These are phyloP conservation scores for Coemansia sp. DNA, from an alignment of 192 early-diverging fungal species.

Conservation along the genomic window DNA sequence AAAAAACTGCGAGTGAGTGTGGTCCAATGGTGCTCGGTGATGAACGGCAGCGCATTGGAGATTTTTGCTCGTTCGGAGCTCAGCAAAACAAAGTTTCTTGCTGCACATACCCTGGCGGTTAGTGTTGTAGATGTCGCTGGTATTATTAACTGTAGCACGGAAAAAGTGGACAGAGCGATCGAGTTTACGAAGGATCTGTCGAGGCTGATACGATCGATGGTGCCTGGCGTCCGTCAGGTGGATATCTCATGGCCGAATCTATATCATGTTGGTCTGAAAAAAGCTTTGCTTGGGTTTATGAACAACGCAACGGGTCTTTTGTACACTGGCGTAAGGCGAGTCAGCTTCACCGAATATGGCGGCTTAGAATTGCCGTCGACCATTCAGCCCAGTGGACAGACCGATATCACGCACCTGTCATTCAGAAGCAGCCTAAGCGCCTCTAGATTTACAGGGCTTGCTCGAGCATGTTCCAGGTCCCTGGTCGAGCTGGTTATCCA, in stretches of 20 bases:
- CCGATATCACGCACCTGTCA: background rate
- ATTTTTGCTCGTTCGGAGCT: background rate
- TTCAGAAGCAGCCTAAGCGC: slow-evolving; percentile 1
- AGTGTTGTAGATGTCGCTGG: background rate
- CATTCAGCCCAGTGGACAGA: background rate
- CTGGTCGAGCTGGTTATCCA: background rate
- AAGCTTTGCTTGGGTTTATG: background rate
- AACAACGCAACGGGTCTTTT: background rate
- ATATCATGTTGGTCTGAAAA: slow-evolving; percentile 1
- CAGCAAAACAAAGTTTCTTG: background rate
- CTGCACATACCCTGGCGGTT: background rate
- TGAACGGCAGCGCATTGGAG: background rate
- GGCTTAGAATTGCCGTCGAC: background rate
- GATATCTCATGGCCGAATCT: slow-evolving; percentile 4
- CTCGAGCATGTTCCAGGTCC: background rate
- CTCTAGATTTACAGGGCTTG: background rate
- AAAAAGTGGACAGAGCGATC: background rate
- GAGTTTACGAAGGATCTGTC: background rate
- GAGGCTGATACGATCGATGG: background rate
- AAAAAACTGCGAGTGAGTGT: background rate
- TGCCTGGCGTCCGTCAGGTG: background rate
- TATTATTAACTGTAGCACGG: background rate
- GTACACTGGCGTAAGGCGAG: background rate
- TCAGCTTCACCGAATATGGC: slow-evolving; percentile 5
- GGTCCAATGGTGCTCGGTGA: background rate